These are phyloP conservation scores for Meyerozyma guilliermondii DNA, from an alignment of 1,139 yeast genomes.

Conservation along the genomic window DNA sequence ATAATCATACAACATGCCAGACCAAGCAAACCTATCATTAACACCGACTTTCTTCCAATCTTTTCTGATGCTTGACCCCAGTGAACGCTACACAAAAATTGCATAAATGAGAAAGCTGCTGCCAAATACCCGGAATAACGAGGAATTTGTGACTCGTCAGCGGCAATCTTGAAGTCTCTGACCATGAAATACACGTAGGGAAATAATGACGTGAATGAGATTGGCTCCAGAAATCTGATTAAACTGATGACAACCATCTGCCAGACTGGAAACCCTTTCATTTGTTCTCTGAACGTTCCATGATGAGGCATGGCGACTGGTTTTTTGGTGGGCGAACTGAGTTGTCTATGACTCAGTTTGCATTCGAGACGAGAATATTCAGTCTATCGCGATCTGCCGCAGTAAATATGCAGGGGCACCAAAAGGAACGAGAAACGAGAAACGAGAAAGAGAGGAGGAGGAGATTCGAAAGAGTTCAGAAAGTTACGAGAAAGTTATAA, in stretches of 20 bases:
- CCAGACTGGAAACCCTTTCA: constrained; percentile 44
- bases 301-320: constrained; percentile 1
- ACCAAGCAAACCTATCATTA: constrained; percentile 50
- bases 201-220: constrained; percentile 58
- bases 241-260: constrained; percentile 44
- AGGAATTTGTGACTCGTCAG: constrained; percentile 48
- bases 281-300: constrained; percentile 22
- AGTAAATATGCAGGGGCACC: too few relatives aligned
- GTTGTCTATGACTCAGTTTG: too few relatives aligned
- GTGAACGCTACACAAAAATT: constrained; percentile 49
- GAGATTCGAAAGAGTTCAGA: too few relatives aligned
- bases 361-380: too few relatives aligned
- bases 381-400: too few relatives aligned
- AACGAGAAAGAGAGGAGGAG: too few relatives aligned
- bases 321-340: too few relatives aligned
- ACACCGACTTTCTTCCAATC: constrained; percentile 53
- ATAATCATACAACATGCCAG: constrained; percentile 42
- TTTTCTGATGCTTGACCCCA: constrained; percentile 57
- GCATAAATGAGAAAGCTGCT: constrained; percentile 50
- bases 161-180: constrained; percentile 48
- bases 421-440: too few relatives aligned
- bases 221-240: constrained; percentile 55
- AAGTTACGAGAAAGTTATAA: too few relatives aligned
- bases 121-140: constrained; percentile 56
- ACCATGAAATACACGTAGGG: constrained; percentile 66